Evolutionary conservation across 129 eudicot genomes (phyloP).

Genomic region (Saposhnikovia divaricata): DNA sequence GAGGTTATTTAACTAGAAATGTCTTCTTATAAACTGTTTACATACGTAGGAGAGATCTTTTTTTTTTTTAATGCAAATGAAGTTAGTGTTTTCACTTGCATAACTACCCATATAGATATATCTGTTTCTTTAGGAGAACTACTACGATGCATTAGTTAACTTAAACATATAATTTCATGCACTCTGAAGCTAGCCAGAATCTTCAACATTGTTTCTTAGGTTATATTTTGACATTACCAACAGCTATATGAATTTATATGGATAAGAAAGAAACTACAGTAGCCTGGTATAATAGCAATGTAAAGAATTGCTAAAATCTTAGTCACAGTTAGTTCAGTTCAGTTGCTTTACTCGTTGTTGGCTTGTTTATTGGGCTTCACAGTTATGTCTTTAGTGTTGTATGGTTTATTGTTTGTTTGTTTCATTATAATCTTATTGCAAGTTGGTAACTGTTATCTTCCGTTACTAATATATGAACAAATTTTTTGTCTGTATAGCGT

Average conservation of each 20-base stretch:
- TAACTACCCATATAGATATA: background rate
- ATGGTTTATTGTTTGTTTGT: background rate
- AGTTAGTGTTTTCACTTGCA: background rate
- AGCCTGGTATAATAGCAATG: background rate
- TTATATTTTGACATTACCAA: background rate
- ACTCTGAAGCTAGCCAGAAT: background rate
- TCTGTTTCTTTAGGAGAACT: background rate
- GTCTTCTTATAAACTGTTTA: background rate
- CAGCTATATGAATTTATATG: background rate
- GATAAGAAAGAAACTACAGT: background rate
- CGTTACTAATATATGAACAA: background rate
- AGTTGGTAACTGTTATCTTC: background rate
- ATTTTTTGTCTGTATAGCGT: slow-evolving; percentile 21
- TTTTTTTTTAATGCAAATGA: background rate
- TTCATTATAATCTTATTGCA: background rate
- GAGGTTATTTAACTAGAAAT: background rate
- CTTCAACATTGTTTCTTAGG: background rate
- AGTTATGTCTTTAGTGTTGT: background rate
- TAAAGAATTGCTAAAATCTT: background rate
- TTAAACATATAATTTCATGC: background rate
- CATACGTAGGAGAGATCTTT: background rate
- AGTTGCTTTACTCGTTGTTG: background rate
- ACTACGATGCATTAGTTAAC: background rate
- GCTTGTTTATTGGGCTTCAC: background rate
- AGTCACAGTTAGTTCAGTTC: background rate